Evolutionary conservation across 495 filamentous ascomycete species (phyloP).

Genomic region (Penicillium canescens): DNA sequence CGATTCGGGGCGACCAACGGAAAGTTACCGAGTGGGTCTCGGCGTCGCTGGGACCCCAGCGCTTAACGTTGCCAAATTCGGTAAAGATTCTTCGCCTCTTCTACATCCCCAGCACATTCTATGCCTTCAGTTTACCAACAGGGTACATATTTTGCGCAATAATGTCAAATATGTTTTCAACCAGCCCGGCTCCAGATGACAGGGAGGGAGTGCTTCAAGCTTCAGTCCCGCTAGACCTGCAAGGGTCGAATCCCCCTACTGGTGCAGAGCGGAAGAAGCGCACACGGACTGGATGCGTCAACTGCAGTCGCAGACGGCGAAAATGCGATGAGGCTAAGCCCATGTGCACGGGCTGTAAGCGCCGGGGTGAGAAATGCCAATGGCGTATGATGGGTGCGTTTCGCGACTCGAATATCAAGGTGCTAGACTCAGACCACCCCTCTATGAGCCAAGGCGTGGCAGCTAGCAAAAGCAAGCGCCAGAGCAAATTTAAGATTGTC

Average conservation of each 20-base stretch:
- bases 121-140: constrained; percentile 1
- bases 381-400: constrained; percentile 38
- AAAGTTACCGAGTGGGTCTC: neutral
- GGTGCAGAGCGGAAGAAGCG: constrained; percentile 24
- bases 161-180: neutral
- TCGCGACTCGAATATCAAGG: constrained; percentile 34
- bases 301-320: constrained; percentile 33
- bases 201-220: neutral
- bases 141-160: neutral
- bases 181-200: neutral
- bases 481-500: constrained; percentile 35
- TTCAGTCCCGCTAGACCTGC: neutral
- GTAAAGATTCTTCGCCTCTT: constrained; percentile 6
- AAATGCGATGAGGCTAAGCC: constrained; percentile 38
- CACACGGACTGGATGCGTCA: constrained; percentile 34
- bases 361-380: constrained; percentile 30
- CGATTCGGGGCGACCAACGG: constrained; percentile 11
- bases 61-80: constrained; percentile 21
- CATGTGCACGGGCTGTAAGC: constrained; percentile 31
- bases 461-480: constrained; percentile 17
- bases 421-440: constrained; percentile 30
- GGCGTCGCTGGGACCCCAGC: constrained; percentile 1
- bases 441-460: constrained; percentile 30
- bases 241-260: constrained; percentile 19
- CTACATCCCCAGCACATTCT: constrained; percentile 5